Evolutionary conservation across 148 eudicot genomes (phyloP), one percentile per base, ranked within the genome.

Genomic region (Arctostaphylos glauca): DNA sequence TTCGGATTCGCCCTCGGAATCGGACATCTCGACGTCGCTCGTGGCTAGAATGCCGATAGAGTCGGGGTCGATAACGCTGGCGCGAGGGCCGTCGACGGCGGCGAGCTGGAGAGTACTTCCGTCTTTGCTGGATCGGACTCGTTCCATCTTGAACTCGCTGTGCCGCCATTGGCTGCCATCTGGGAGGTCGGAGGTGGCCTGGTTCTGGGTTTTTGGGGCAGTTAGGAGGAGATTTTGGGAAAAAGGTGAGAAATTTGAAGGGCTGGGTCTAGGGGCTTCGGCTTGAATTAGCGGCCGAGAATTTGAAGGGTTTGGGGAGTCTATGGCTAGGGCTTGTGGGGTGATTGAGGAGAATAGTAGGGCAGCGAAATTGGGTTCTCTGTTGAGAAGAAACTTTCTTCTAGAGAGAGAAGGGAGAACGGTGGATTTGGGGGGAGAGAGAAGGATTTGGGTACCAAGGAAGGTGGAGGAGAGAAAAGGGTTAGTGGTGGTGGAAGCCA

Each of bases 21-120:
- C 99, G 7, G 99, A 93, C 9, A 96, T 96, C 83, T 96, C 99
- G 0, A 96, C 99, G 18, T 97, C 98, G 43, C 94, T 96, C 95
- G 90, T 93, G 9, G 99, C 99, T 52, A 96, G 81, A 18, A 96
- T 96, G 72, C 94, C 99, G 38, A 96, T 96, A 19, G 94, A 85
- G 77, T 96, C 99, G 2, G 99, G 99, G 84, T 96, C 97, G 10
- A 90, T 85, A 0, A 96, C 99, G 9, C 78, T 47, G 19, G 99
- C 99, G 49, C 97, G 82, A 0, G 92, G 89, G 50, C 99, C 99
- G 80, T 96, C 99, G 2, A 93, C 86, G 7, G 98, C 98, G 7
- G 99, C 93, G 38, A 96, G 86, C 78, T 96, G 98, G 41, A 96
- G 88, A 62, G 82, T 84, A 19, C 93, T 81, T 0, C 98, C 99